Percentiles rank a stretch among this genome's conserved stretches.
These are phyloP conservation scores for Heliamphora exappendiculata DNA, from an alignment of 148 eudicot genomes.

Conservation along the genomic window DNA sequence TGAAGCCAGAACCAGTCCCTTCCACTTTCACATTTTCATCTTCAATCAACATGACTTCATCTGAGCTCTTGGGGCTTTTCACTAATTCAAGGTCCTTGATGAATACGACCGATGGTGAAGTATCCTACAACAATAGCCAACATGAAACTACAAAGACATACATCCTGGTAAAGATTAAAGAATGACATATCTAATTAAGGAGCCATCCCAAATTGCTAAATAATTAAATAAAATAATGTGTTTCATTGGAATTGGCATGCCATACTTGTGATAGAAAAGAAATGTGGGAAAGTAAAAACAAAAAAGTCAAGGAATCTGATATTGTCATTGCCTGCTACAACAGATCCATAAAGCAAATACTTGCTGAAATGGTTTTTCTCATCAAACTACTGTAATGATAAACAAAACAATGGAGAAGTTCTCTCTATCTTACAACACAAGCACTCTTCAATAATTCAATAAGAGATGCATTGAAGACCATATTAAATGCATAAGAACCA, in stretches of 20 bases:
- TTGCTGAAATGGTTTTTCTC: background rate
- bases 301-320: background rate
- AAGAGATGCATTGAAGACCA: background rate
- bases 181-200: background rate
- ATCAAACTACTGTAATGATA: background rate
- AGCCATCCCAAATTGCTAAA: background rate
- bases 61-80: slow-evolving; percentile 39
- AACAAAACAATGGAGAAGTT: background rate
- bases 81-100: slow-evolving; percentile 54
- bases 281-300: background rate
- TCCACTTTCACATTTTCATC: slow-evolving; percentile 59
- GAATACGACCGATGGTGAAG: slow-evolving; percentile 82
- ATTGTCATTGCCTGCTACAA: background rate
- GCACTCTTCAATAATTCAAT: background rate
- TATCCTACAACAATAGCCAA: slow-evolving; percentile 41
- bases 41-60: slow-evolving; percentile 32
- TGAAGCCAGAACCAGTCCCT: slow-evolving; percentile 97
- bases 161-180: background rate
- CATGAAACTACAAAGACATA: background rate
- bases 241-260: background rate
- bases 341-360: background rate
- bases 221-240: background rate
- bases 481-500: background rate
- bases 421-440: background rate
- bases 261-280: background rate